Evolutionary conservation across 192 early-diverging fungal species (phyloP).

Genomic region (Coemansia sp.): DNA sequence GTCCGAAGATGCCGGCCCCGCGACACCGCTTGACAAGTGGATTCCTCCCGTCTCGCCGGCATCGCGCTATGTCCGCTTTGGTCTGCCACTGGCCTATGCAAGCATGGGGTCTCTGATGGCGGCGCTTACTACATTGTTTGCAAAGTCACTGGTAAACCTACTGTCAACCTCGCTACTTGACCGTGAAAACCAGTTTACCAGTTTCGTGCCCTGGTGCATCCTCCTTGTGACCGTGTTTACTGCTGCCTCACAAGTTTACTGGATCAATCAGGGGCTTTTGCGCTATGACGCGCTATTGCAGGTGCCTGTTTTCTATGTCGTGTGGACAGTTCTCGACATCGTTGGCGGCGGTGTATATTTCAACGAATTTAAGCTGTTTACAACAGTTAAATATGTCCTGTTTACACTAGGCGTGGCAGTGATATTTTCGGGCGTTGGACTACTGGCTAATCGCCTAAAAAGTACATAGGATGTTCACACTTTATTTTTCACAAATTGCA

Average conservation of each 20-base stretch:
- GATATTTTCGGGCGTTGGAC: conserved; percentile 72
- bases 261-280: conserved; percentile 79
- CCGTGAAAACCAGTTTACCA: conserved; percentile 72
- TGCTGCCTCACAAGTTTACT: conserved; percentile 76
- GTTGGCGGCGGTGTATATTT: conserved; percentile 81
- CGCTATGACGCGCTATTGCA: conserved; percentile 81
- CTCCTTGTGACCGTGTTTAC: conserved; percentile 70
- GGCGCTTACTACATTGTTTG: conserved; percentile 74
- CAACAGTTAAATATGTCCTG: conserved; percentile 60
- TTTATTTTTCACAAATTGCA: background rate
- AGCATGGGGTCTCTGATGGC: conserved; percentile 76
- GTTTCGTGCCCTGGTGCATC: conserved; percentile 65
- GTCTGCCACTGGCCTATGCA: conserved; percentile 71
- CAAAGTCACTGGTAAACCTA: conserved; percentile 77
- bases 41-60: conserved; percentile 36
- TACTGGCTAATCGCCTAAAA: conserved; percentile 64
- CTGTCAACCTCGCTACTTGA: conserved; percentile 63
- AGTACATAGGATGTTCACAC: conserved; percentile 8
- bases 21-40: conserved; percentile 8
- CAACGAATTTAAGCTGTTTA: conserved; percentile 69
- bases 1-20: conserved; percentile 7
- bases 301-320: conserved; percentile 77
- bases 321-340: conserved; percentile 82
- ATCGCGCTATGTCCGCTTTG: conserved; percentile 53
- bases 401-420: conserved; percentile 67